Evolutionary conservation across 495 filamentous ascomycete genomes (phyloP), one percentile per base, ranked within the genome.

Genomic region (Aspergillus affinis): DNA sequence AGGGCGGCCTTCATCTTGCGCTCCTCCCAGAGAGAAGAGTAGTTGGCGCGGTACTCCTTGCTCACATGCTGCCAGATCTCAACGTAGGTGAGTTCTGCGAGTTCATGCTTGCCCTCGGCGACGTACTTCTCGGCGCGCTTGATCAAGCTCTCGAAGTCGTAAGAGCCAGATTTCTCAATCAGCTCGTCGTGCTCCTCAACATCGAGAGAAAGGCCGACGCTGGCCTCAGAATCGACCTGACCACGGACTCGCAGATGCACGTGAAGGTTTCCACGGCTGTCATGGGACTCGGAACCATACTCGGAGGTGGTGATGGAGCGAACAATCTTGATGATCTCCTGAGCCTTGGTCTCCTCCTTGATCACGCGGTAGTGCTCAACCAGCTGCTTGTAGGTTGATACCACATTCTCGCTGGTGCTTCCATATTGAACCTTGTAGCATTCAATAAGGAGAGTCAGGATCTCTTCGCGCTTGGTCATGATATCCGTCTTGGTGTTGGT

Each of bases 31-130:
- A 65, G 55, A 3, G 69, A 59, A 4, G 74, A 73, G 20, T 63
- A 64, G 41, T 76, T 65, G 17, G 60, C 23, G 17, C 70, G 74
- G 27, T 56, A 67, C 49, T 75, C 72, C 29, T 55, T 64, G 53
- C 62, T 73, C 19, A 69, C 63, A 0, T 63, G 73, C 57, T 75
- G 73, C 75, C 75, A 77, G 41, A 72, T 69, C 57, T 77, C 73
- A 53, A 76, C 67, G 50, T 75, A 77, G 8, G 64, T 61, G 12
- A 69, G 66, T 59, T 77, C 75, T 0, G 73, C 73, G 30, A 69
- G 54, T 18, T 57, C 32, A 10, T 70, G 36, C 18, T 62, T 62
- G 32, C 72, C 67, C 21, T 71, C 64, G 0, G 69, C 61, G 17
- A 59, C 44, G 54, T 72, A 71, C 27, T 65, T 54, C 26, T 65